phyloP scores from a whole-genome alignment of 176 grass and related monocot species.

The Aechmea fasciata region DNA sequence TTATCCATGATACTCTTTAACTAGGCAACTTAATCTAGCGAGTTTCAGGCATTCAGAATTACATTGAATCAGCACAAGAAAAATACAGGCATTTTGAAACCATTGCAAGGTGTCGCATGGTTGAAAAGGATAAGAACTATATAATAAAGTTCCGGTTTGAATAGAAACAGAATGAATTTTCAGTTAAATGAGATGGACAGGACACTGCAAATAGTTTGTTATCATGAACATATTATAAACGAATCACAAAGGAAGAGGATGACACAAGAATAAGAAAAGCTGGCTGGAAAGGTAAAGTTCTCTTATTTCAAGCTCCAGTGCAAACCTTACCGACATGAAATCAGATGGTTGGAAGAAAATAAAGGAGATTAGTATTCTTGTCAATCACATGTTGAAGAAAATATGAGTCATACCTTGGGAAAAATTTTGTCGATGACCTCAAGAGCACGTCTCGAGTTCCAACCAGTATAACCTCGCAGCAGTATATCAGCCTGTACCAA shows the following conservation, averaged over 20 bases:
- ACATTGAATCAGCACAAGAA: neutral
- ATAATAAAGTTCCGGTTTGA: neutral
- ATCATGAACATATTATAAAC: too few species aligned
- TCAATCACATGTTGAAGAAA: neutral
- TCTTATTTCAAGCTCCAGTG: too few species aligned
- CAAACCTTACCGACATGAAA: neutral
- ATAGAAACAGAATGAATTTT: too few species aligned
- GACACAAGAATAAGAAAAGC: too few species aligned
- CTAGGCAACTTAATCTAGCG: neutral
- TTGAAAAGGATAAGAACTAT: neutral
- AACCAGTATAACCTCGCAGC: slow-evolving; percentile 67
- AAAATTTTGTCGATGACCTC: slow-evolving; percentile 76
- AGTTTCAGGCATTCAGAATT: neutral
- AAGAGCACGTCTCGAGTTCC: slow-evolving; percentile 85
- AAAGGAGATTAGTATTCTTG: too few species aligned
- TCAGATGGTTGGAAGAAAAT: neutral
- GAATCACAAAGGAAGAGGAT: too few species aligned
- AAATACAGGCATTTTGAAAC: neutral
- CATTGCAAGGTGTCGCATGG: neutral
- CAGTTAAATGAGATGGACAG: too few species aligned
- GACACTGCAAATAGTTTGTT: too few species aligned
- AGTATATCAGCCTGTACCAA: slow-evolving; percentile 69
- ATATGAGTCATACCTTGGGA: slow-evolving; percentile 39
- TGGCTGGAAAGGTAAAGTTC: too few species aligned
- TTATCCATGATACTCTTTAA: neutral